Conservation (phyloP, 2,329 filamentous ascomycete genomes). For the Pestalotiopsis sp. region DNA sequence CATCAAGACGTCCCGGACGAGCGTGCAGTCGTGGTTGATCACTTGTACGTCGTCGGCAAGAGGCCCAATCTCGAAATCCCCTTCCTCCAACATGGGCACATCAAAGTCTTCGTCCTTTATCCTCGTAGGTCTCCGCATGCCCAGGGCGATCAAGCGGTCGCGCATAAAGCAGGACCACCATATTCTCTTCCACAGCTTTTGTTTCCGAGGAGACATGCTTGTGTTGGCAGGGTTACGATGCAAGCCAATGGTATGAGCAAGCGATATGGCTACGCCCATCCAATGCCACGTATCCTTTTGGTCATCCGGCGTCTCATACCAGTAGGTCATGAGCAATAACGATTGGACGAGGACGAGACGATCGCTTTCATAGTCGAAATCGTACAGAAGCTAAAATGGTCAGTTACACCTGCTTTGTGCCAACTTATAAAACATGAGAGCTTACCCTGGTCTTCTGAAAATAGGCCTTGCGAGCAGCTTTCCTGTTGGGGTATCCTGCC, state of each 20-base stretch:
- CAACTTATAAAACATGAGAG: slow-evolving; percentile 3
- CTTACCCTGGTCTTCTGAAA: slow-evolving; percentile 85
- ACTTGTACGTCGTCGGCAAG: slow-evolving; percentile 70
- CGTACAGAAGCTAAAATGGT: slow-evolving; percentile 72
- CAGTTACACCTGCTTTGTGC: slow-evolving; percentile 12
- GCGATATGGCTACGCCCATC: slow-evolving; percentile 94
- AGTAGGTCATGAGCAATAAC: slow-evolving; percentile 91
- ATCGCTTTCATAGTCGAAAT: slow-evolving; percentile 93
- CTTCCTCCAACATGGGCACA: slow-evolving; percentile 83
- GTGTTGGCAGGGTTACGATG: slow-evolving; percentile 82
- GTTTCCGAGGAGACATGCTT: slow-evolving; percentile 72
- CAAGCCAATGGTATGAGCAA: slow-evolving; percentile 90
- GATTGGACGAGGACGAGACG: slow-evolving; percentile 87
- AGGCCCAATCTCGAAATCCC: slow-evolving; percentile 79
- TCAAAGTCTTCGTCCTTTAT: slow-evolving; percentile 95
- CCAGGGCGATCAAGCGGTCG: slow-evolving; percentile 87
- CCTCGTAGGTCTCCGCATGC: slow-evolving; percentile 88
- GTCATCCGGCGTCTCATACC: slow-evolving; percentile 96
- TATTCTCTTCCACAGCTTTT: slow-evolving; percentile 89
- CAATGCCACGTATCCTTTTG: slow-evolving; percentile 99
- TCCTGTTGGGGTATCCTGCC: slow-evolving; percentile 77
- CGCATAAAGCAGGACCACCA: slow-evolving; percentile 99
- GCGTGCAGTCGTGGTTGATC: slow-evolving; percentile 69
- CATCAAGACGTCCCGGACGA: slow-evolving; percentile 71
- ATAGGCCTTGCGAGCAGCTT: slow-evolving; percentile 83